Conservation (phyloP, 768 basidiomycete genomes). For the Termitomyces sp. region DNA sequence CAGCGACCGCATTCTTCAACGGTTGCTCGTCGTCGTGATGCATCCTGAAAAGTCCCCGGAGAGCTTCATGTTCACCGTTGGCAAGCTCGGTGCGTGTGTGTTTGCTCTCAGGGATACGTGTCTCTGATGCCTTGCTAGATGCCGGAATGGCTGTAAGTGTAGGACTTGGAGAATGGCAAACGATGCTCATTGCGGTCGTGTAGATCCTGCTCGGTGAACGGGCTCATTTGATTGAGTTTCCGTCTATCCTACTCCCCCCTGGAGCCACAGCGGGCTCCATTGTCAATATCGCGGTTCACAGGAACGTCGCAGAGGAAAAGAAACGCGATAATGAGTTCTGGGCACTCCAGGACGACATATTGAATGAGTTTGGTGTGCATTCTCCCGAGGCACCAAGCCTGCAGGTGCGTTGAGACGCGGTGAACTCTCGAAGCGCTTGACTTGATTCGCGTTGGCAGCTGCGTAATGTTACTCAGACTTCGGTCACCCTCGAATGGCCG, state of each 20-base stretch:
- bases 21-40: conserved; percentile 15
- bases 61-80: conserved; percentile 88
- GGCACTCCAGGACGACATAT: conserved; percentile 76
- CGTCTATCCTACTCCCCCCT: conserved; percentile 89
- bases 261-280: conserved; percentile 93
- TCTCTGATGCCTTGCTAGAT: conserved; percentile 42
- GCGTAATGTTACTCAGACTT: conserved; percentile 94
- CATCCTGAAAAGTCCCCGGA: conserved; percentile 38
- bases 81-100: conserved; percentile 77
- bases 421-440: neutral
- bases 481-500: conserved; percentile 95
- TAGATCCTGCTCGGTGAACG: conserved; percentile 91
- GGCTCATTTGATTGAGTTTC: conserved; percentile 97
- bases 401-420: conserved; percentile 38
- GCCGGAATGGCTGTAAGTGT: conserved; percentile 85
- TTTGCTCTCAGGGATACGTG: neutral
- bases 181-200: conserved; percentile 5
- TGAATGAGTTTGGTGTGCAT: conserved; percentile 63
- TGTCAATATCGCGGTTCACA: conserved; percentile 92
- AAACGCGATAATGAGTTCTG: conserved; percentile 79
- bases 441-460: conserved; percentile 39
- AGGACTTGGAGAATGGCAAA: neutral
- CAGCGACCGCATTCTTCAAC: conserved; percentile 5
- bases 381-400: conserved; percentile 73
- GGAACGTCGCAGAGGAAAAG: conserved; percentile 81